These are phyloP conservation scores for Saururus chinensis DNA, from an alignment of 164 flowering plant genomes.

Conservation along the genomic window DNA sequence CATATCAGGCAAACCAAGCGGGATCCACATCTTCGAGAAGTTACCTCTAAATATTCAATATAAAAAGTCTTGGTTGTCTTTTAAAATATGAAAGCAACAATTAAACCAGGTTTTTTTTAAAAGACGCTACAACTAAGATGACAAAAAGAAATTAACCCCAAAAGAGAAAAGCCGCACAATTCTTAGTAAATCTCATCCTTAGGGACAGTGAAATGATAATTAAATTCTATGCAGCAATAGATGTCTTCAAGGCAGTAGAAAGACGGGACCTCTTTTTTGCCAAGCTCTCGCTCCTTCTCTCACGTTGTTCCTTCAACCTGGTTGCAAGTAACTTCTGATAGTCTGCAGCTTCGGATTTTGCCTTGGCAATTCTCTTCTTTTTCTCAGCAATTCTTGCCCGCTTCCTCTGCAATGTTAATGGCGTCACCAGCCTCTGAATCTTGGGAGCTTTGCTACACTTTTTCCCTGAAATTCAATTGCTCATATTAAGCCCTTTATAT, in stretches of 20 bases:
- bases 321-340: conserved; percentile 46
- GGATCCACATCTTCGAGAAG: no score
- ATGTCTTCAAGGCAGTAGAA: conserved; percentile 41
- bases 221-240: conserved; percentile 24
- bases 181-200: no score
- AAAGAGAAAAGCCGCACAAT: no score
- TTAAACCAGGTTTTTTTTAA: no score
- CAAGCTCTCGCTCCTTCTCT: conserved; percentile 36
- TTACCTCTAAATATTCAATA: no score
- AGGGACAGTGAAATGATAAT: no score
- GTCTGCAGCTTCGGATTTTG: conserved; percentile 46
- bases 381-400: conserved; percentile 38
- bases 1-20: no score
- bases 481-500: neutral
- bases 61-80: no score
- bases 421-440: conserved; percentile 44
- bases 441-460: conserved; percentile 37
- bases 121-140: no score
- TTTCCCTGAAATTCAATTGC: conserved; percentile 18
- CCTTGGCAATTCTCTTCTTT: conserved; percentile 42
- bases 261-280: conserved; percentile 47
- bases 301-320: conserved; percentile 41
- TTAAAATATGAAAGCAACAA: no score
- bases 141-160: no score
- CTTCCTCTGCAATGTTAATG: conserved; percentile 42